Evolutionary conservation across 1,284 basidiomycete genomes (phyloP).

Genomic region (Cutaneotrichosporon sp.): DNA sequence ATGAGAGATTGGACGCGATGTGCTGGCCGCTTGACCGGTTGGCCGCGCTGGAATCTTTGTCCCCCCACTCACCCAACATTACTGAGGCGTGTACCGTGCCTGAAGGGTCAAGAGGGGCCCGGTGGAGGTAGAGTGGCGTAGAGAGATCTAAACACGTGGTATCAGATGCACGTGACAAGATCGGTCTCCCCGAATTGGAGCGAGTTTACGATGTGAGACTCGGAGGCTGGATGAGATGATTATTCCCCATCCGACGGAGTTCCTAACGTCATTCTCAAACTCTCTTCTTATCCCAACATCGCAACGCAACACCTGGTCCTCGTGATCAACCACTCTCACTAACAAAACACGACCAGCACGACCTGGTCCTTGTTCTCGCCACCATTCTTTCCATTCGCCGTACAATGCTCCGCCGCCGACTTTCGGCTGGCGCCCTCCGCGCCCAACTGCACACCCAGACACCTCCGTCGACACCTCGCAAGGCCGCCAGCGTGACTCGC

Average conservation of each 20-base stretch:
- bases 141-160: not conserved
- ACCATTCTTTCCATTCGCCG: constrained; percentile 18
- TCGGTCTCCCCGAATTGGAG: not conserved
- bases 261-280: not conserved
- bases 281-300: not conserved
- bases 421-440: constrained; percentile 44
- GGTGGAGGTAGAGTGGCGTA: constrained; percentile 1
- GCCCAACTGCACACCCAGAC: constrained; percentile 22
- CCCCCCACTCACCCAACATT: too few species aligned
- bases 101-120: not conserved
- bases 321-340: not conserved
- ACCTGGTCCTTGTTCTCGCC: constrained; percentile 5
- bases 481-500: constrained; percentile 20
- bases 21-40: not conserved
- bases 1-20: not conserved
- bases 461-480: constrained; percentile 10
- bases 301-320: not conserved
- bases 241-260: not conserved
- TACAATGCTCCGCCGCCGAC: constrained; percentile 48
- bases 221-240: too few species aligned
- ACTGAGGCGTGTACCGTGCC: not conserved
- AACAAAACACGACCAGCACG: not conserved
- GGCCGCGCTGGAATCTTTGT: not conserved
- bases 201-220: not conserved
- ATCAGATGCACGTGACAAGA: not conserved